Base-by-base conservation (phyloP, 2,329 filamentous ascomycete species). In the Phyllosticta paracitricarpa region DNA sequence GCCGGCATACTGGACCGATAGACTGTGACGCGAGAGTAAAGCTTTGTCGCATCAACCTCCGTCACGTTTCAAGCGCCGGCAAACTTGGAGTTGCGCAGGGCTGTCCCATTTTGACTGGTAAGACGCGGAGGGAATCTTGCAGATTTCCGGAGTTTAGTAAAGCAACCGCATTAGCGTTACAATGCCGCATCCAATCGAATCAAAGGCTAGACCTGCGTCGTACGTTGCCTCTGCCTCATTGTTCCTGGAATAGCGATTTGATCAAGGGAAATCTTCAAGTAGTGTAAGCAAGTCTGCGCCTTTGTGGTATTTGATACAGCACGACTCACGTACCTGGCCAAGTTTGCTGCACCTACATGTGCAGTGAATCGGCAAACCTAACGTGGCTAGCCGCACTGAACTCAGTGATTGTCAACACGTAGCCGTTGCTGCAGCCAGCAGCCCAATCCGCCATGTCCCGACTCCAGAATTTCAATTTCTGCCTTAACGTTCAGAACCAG, bases 401-500 rank as follows among this genome's bases (percentile, higher is more conserved):
- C n/a, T 48, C 40, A 48, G 40, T n/a, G 40, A 17, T n/a, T 48
- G 6, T n/a, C 40, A 6, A 48, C 17, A 4, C 40, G 5, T 48
- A 61, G 40, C 1, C 35, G 53, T 17, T 26, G 35, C 54, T 30
- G 10, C 19, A 61, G 51, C 69, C 73, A 74, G 30, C 65, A 60
- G 28, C 68, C 66, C 28, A 75, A 55, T 8, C 73, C 72, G 22
- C 68, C 68, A 8, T 67, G 62, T 24, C 66, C 53, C 62, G 72
- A 70, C 40, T 89, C 85, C 6, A 89, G 73, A 19, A 85, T 81
- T 68, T 94, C 88, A 57, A 93, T 89, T 69, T 94, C 89, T 0
- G 87, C 87, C 68, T 93, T 94, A 56, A 85, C 67, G 58, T 88
- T 87, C 57, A 92, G 75, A 75, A 89, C 81, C 22, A 93, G 73